Evolutionary conservation across 257 asterid genomes (phyloP).

Genomic region (Ligustrum vulgare): DNA sequence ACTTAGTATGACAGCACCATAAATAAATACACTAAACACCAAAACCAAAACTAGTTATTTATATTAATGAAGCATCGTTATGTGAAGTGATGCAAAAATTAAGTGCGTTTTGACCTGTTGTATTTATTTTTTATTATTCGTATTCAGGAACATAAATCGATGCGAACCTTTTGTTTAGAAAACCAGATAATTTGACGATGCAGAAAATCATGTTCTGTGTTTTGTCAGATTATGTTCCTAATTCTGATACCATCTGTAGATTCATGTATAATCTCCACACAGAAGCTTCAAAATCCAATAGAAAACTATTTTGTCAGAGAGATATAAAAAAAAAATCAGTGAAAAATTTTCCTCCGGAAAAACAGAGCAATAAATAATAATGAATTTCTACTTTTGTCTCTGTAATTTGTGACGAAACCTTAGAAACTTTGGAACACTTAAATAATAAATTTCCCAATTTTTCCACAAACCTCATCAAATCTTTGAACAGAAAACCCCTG

Average conservation of each 20-base stretch:
- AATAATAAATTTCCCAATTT: neutral
- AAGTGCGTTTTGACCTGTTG: slow-evolving; percentile 26
- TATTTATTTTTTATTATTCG: slow-evolving; percentile 10
- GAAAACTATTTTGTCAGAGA: neutral
- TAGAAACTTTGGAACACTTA: neutral
- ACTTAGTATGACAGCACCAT: slow-evolving; percentile 35
- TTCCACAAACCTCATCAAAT: slow-evolving; percentile 13
- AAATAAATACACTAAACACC: slow-evolving; percentile 30
- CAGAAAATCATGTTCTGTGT: slow-evolving; percentile 26
- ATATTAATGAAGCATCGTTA: slow-evolving; percentile 24
- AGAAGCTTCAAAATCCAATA: slow-evolving; percentile 25
- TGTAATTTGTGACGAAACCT: neutral
- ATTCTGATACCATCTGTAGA: slow-evolving; percentile 29
- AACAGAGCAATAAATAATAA: neutral
- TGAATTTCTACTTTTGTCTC: neutral
- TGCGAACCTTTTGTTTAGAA: slow-evolving; percentile 23
- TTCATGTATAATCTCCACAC: slow-evolving; percentile 27
- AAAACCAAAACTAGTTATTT: slow-evolving; percentile 17
- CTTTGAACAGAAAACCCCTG: neutral
- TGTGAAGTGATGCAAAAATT: slow-evolving; percentile 13
- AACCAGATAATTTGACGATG: slow-evolving; percentile 3
- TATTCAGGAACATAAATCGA: slow-evolving; percentile 30
- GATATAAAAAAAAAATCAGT: slow-evolving; percentile 8
- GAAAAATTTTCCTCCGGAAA: slow-evolving; percentile 1
- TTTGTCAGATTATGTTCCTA: slow-evolving; percentile 34